Conservation (phyloP, 345 rosid species). For the Hevea brasiliensis region DNA sequence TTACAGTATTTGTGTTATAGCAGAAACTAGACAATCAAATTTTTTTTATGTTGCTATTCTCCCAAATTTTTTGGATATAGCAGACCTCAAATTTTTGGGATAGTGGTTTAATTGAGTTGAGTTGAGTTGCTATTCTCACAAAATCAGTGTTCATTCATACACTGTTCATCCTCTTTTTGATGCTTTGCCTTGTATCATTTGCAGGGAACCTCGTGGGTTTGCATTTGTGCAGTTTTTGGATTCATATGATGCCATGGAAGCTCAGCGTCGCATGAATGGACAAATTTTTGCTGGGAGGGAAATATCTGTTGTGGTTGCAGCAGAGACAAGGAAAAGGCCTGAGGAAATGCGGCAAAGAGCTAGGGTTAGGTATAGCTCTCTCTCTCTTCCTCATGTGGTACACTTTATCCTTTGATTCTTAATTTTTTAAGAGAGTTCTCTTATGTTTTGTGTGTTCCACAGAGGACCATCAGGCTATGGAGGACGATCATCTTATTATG, state of each 20-base stretch:
- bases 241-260: constrained; percentile 79
- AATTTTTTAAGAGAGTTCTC: constrained; percentile 7
- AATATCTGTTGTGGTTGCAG: constrained; percentile 84
- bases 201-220: constrained; percentile 93
- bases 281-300: constrained; percentile 81
- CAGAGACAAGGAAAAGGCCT: constrained; percentile 95
- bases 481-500: constrained; percentile 64
- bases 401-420: background rate
- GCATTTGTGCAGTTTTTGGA: constrained; percentile 98
- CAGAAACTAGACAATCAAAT: constrained; percentile 29
- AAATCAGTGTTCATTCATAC: constrained; percentile 17
- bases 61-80: too few species aligned
- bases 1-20: constrained; percentile 28
- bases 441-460: constrained; percentile 27
- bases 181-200: constrained; percentile 17
- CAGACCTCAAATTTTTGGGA: too few species aligned
- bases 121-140: constrained; percentile 4
- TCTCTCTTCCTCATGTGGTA: background rate
- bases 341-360: constrained; percentile 92
- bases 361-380: constrained; percentile 48
- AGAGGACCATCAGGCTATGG: constrained; percentile 70
- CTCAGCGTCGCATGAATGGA: constrained; percentile 88
- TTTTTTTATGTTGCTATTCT: constrained; percentile 7
- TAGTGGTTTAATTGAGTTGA: too few species aligned
- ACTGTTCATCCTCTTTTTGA: constrained; percentile 23